These are phyloP conservation scores for Euphrasia confusa DNA, from an alignment of 257 asterid species.

Conservation along the genomic window DNA sequence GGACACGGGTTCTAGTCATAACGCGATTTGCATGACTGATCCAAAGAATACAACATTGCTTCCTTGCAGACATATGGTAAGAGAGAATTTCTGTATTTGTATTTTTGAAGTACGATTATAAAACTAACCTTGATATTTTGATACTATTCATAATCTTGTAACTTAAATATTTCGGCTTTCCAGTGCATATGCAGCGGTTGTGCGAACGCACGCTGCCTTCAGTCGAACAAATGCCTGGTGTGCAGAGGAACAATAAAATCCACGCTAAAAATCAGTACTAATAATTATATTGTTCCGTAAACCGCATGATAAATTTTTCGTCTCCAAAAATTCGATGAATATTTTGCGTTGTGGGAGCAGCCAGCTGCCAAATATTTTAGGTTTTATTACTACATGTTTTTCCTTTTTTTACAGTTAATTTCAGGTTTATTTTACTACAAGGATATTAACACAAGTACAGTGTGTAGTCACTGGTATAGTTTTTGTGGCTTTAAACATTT, in stretches of 20 bases:
- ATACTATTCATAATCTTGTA: background rate
- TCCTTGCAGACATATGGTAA: conserved; percentile 98
- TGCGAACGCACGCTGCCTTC: conserved; percentile 53
- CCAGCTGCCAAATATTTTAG: no score
- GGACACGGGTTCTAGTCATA: background rate
- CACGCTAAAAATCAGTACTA: conserved; percentile 49
- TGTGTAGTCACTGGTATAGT: conserved; percentile 29
- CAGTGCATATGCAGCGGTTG: conserved; percentile 70
- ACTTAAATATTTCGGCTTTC: background rate
- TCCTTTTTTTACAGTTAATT: no score
- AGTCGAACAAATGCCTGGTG: conserved; percentile 66
- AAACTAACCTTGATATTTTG: no score
- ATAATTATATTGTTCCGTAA: conserved; percentile 22
- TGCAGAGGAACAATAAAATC: conserved; percentile 56
- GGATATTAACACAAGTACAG: conserved; percentile 29
- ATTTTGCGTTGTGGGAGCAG: conserved; percentile 17
- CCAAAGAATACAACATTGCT: conserved; percentile 77
- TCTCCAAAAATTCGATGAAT: background rate
- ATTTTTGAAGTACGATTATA: no score
- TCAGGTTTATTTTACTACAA: no score
- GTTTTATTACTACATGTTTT: no score
- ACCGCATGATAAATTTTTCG: conserved; percentile 16
- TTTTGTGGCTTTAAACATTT: conserved; percentile 25
- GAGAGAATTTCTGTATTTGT: background rate
- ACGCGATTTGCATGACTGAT: conserved; percentile 86